Evolutionary conservation across 768 basidiomycete species (phyloP), one percentile per base, ranked within the genome.

Genomic region (Hericium coralloides): DNA sequence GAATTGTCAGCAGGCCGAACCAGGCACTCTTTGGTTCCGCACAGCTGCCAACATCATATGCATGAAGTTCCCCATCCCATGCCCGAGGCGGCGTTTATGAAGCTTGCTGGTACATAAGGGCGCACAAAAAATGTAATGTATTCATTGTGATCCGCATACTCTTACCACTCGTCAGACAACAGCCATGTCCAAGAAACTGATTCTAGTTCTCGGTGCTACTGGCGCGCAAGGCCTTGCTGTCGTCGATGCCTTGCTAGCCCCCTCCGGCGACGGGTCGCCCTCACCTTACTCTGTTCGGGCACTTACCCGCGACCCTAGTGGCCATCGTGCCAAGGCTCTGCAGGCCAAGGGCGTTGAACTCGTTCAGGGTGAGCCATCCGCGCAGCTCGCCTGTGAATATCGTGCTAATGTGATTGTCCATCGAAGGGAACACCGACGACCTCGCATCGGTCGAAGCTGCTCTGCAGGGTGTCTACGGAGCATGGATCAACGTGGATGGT

Each of bases 181-280:
- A 45, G 3, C 43, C 31, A 52, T 37, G 38, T 37, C 17, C 20
- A 9, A 41, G 22, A 74, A 72, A 64, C 60, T 72, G 55, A 73
- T 76, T 54, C 66, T 74, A 48, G 72, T 76, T 48, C 70, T 76
- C 26, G 74, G 75, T 25, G 74, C 70, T 3, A 75, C 75, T 47
- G 75, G 74, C 47, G 73, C 73, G 4, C 75, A 76, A 55, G 75
- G 74, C 12, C 63, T 68, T 55, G 66, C 66, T 26, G 71, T 74
- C 52, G 66, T 73, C 36, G 65, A 70, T 38, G 68, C 69, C 20
- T 64, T 75, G 17, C 68, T 75, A 26, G 64, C 66, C 20, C 65
- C 66, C 15, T 62, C 50, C 52, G 62, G 63, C 26, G 68, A 72
- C 49, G 73, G 72, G 2, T 65, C 65, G 15, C 69, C 74, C 0